These are phyloP conservation scores for Vitis amurensis DNA, from an alignment of 164 flowering plant species.

Conservation along the genomic window DNA sequence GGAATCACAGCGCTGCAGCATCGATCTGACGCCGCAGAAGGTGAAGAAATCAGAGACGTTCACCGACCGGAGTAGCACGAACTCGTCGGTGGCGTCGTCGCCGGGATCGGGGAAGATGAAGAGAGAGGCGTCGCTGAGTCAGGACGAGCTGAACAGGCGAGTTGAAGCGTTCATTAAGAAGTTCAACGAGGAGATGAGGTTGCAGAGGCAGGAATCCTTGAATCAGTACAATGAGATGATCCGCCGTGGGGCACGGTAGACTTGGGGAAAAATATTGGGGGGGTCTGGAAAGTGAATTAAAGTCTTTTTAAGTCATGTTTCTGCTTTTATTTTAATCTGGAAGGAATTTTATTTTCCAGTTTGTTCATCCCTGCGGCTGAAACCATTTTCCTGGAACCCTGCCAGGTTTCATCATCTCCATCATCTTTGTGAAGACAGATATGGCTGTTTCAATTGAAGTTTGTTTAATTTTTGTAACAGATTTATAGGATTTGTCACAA, in stretches of 20 bases:
- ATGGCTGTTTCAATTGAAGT: too few relatives aligned
- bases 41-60: constrained; percentile 68
- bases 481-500: too few relatives aligned
- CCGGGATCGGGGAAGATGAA: constrained; percentile 37
- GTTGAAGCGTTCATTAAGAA: constrained; percentile 85
- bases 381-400: too few relatives aligned
- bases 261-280: neutral
- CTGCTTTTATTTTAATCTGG: too few relatives aligned
- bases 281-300: too few relatives aligned
- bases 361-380: too few relatives aligned
- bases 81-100: constrained; percentile 18
- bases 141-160: constrained; percentile 75
- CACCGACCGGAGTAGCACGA: constrained; percentile 16
- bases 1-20: constrained; percentile 37
- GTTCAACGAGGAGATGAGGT: constrained; percentile 77
- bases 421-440: too few relatives aligned
- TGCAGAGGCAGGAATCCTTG: constrained; percentile 71
- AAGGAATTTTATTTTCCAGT: too few relatives aligned
- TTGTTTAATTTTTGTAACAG: too few relatives aligned
- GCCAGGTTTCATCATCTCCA: too few relatives aligned
- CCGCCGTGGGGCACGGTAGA: constrained; percentile 23
- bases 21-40: constrained; percentile 5
- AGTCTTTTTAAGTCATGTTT: too few relatives aligned
- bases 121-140: constrained; percentile 67
- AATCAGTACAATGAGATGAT: constrained; percentile 56